Evolutionary conservation across 2,329 filamentous ascomycete species (phyloP).

Genomic region (Colletotrichum kahawae): DNA sequence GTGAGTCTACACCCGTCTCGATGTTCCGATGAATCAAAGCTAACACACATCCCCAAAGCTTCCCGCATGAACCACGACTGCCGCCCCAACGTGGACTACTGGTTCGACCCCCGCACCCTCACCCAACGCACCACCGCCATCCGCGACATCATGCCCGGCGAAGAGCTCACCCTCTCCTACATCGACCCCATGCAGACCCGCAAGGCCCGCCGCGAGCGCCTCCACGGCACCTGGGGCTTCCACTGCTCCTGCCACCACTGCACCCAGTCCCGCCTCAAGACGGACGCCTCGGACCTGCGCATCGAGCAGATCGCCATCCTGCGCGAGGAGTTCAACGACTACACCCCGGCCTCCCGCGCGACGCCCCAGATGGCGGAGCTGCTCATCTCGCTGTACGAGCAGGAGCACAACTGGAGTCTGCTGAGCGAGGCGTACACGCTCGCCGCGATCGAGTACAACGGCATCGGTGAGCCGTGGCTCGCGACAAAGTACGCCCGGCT

Average conservation of each 20-base stretch:
- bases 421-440: slow-evolving; percentile 40
- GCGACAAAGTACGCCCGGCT: slow-evolving; percentile 42
- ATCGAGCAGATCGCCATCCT: slow-evolving; percentile 38
- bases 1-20: slow-evolving; percentile 23
- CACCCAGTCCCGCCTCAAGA: slow-evolving; percentile 29
- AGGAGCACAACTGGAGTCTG: slow-evolving; percentile 41
- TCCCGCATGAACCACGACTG: slow-evolving; percentile 52
- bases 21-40: not conserved
- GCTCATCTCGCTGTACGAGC: slow-evolving; percentile 42
- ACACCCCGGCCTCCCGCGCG: slow-evolving; percentile 30
- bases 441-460: slow-evolving; percentile 44
- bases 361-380: slow-evolving; percentile 43
- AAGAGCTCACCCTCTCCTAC: slow-evolving; percentile 49
- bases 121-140: slow-evolving; percentile 43
- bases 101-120: slow-evolving; percentile 41
- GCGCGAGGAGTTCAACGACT: slow-evolving; percentile 35
- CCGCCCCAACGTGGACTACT: slow-evolving; percentile 49
- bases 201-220: slow-evolving; percentile 30
- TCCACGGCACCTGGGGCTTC: slow-evolving; percentile 44
- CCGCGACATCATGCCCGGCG: slow-evolving; percentile 43
- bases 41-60: slow-evolving; percentile 25
- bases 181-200: slow-evolving; percentile 39
- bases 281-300: slow-evolving; percentile 40
- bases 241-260: slow-evolving; percentile 44
- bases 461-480: slow-evolving; percentile 41